phyloP scores from a whole-genome alignment of 2,329 filamentous ascomycete genomes.

The Purpureocillium takamizusanense region DNA sequence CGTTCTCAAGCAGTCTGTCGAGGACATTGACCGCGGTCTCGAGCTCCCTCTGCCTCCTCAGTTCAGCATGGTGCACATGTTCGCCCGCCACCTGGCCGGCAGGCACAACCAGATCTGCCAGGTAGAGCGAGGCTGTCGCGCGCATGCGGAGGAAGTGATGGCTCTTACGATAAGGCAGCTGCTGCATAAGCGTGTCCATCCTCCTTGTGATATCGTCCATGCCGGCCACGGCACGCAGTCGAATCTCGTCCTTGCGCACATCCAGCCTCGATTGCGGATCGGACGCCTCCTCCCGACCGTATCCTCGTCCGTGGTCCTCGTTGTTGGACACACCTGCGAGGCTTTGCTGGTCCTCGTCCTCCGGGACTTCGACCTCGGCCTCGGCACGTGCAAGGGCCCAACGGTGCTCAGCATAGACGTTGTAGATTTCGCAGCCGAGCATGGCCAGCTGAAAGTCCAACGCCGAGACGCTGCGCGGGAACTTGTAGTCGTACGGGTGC shows the following conservation, averaged over 20 bases:
- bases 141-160: slow-evolving; percentile 59
- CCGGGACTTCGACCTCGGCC: not conserved
- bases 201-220: slow-evolving; percentile 56
- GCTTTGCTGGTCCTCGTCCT: no score
- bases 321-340: no score
- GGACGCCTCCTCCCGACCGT: not conserved
- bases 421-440: slow-evolving; percentile 73
- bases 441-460: slow-evolving; percentile 75
- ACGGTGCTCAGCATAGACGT: slow-evolving; percentile 53
- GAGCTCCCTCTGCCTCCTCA: slow-evolving; percentile 17
- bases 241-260: slow-evolving; percentile 28
- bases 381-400: slow-evolving; percentile 23
- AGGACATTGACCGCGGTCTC: slow-evolving; percentile 13
- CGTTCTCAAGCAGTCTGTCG: slow-evolving; percentile 16
- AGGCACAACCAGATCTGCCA: slow-evolving; percentile 56
- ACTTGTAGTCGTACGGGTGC: slow-evolving; percentile 58
- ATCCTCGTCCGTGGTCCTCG: no score
- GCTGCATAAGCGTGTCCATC: slow-evolving; percentile 63
- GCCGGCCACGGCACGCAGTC: slow-evolving; percentile 42
- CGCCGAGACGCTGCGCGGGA: slow-evolving; percentile 51
- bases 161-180: slow-evolving; percentile 61
- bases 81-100: slow-evolving; percentile 11
- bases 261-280: slow-evolving; percentile 10
- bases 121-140: slow-evolving; percentile 66
- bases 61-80: slow-evolving; percentile 12